Evolutionary conservation across 371 early-diverging fungal species (phyloP), one percentile per base, ranked within the genome.

Genomic region (Zychaea mexicana): DNA sequence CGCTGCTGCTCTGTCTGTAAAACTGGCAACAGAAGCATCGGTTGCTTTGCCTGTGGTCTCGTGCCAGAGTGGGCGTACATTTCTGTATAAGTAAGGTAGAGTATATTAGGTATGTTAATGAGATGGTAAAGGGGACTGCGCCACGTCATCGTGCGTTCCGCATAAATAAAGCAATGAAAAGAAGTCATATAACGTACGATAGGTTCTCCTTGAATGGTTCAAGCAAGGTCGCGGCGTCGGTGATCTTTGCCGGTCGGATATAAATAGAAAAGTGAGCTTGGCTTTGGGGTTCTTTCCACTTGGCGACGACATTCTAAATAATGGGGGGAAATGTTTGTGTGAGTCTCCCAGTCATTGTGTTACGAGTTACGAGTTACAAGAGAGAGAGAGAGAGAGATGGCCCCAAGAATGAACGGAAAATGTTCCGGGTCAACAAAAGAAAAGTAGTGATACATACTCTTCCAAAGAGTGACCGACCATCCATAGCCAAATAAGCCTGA

Each of bases 41-140:
- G 90, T 76, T 38, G 93, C 89, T 73, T 94, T 93, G 19, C 91
- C 91, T 12, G 94, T 85, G 62, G 81, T 77, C 36, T 80, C 67
- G 67, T 94, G 92, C 91, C 92, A 90, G 89, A 94, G 90, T 31
- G 96, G 91, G 42, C 93, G 88, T 31, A 94, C 92, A 60, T 94
- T 88, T 28, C 93, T 93, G 21, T 15, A 10, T 56, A 13, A 24
- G n/a, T 24, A 8, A 30, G 28, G 42, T 42, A 17, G 15, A 12
- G n/a, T 17, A 12, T 4, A 12, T 42, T 42, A 17, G n/a, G 2
- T 15, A n/a, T n/a, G n/a, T n/a, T n/a, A n/a, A n/a, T n/a, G n/a
- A n/a, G n/a, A n/a, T n/a, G n/a, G n/a, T n/a, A n/a, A n/a, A n/a
- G n/a, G n/a, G n/a, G n/a, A n/a, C n/a, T n/a, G n/a, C n/a, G n/a